Evolutionary conservation across 257 asterid genomes (phyloP).

Genomic region (Nicotiana benthamiana): DNA sequence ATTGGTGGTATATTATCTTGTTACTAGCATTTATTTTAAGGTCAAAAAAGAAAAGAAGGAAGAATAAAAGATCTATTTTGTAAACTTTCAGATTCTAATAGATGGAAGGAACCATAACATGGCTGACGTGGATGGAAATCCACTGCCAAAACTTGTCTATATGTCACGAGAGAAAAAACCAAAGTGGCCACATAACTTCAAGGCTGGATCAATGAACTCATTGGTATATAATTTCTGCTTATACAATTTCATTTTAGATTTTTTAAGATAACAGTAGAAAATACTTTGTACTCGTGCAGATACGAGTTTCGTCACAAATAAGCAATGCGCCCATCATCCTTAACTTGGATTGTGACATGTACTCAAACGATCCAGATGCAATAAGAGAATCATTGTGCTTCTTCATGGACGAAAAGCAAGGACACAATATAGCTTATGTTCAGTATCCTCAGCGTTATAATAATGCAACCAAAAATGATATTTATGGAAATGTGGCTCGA

Average conservation of each 20-base stretch:
- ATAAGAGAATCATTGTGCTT: slow-evolving; percentile 61
- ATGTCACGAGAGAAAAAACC: slow-evolving; percentile 51
- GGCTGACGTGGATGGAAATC: slow-evolving; percentile 29
- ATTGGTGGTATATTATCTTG: not conserved
- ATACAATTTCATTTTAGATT: too few species aligned
- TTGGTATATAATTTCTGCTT: slow-evolving; percentile 21
- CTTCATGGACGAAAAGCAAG: slow-evolving; percentile 57
- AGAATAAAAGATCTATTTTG: not conserved
- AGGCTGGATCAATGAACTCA: slow-evolving; percentile 67
- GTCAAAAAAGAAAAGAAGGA: not conserved
- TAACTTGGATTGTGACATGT: slow-evolving; percentile 90
- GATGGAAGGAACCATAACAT: slow-evolving; percentile 28
- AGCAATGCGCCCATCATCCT: slow-evolving; percentile 78
- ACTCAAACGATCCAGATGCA: slow-evolving; percentile 63
- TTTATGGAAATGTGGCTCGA: slow-evolving; percentile 27
- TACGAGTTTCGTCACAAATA: slow-evolving; percentile 64
- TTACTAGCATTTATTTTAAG: not conserved
- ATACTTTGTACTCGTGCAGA: slow-evolving; percentile 26
- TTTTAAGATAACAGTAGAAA: not conserved
- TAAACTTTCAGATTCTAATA: slow-evolving; percentile 26
- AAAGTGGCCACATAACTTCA: slow-evolving; percentile 40
- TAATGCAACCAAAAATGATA: slow-evolving; percentile 46
- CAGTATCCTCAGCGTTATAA: slow-evolving; percentile 56
- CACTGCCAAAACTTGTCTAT: slow-evolving; percentile 44
- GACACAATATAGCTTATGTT: slow-evolving; percentile 38